Evolutionary conservation across 768 basidiomycete genomes (phyloP).

Genomic region (Psilocybe azurescens): DNA sequence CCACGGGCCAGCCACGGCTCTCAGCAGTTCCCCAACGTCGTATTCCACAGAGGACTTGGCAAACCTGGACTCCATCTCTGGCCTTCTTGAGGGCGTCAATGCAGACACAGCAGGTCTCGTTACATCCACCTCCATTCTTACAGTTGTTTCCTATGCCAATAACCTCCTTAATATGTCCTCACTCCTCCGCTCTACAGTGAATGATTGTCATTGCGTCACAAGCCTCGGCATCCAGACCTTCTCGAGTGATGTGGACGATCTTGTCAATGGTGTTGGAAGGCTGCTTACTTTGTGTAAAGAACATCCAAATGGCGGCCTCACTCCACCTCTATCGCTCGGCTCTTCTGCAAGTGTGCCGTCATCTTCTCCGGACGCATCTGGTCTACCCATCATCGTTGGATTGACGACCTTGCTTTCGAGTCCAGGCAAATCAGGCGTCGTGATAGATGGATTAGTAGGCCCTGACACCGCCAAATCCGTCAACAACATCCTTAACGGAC

Average conservation of each 20-base stretch:
- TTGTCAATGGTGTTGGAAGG: constrained; percentile 16
- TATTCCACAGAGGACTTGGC: background rate
- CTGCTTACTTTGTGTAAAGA: constrained; percentile 17
- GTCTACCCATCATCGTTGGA: constrained; percentile 19
- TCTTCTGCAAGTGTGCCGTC: background rate
- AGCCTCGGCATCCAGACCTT: constrained; percentile 24
- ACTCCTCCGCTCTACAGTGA: constrained; percentile 22
- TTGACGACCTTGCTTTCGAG: constrained; percentile 19
- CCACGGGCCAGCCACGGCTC: constrained; percentile 6
- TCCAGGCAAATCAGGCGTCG: constrained; percentile 14
- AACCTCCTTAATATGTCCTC: constrained; percentile 25
- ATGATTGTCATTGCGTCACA: constrained; percentile 25
- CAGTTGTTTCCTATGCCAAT: constrained; percentile 23
- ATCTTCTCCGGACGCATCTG: background rate
- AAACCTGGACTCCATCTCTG: constrained; percentile 14
- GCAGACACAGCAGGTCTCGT: constrained; percentile 25
- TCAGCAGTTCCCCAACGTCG: constrained; percentile 2
- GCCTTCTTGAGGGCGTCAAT: constrained; percentile 26
- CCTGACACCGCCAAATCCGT: constrained; percentile 10
- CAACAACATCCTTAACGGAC: constrained; percentile 16
- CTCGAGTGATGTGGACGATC: constrained; percentile 17
- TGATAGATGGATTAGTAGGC: constrained; percentile 19
- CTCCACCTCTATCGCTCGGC: background rate
- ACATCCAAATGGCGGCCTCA: constrained; percentile 7
- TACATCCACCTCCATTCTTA: constrained; percentile 24